A percentile compares a stretch with the other conserved stretches of the same genome.
phyloP scores from a whole-genome alignment of 179 eudicot species.

The Patellifolia procumbens region DNA sequence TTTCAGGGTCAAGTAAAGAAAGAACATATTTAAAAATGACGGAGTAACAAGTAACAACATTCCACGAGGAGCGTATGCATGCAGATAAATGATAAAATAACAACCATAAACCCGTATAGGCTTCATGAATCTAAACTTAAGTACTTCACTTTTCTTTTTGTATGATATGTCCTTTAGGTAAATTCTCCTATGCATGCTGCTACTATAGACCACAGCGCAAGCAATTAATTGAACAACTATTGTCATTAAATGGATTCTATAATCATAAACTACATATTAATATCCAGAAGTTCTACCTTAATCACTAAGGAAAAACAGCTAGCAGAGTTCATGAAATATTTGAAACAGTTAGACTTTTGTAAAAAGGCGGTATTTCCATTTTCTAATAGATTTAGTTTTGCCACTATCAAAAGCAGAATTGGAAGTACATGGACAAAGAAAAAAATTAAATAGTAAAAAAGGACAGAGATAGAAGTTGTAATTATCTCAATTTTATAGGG shows the following conservation, averaged over 20 bases:
- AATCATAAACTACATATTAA: not conserved
- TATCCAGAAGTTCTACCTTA: not conserved
- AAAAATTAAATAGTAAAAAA: not conserved
- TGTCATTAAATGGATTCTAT: not conserved
- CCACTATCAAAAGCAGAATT: not conserved
- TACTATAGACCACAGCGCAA: not conserved
- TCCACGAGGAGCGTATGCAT: not conserved
- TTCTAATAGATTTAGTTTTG: not conserved
- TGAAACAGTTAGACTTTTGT: not conserved
- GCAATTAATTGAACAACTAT: not conserved
- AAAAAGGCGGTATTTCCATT: not conserved
- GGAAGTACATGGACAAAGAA: not conserved
- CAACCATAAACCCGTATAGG: not conserved
- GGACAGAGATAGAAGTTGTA: not conserved
- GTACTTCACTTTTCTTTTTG: not conserved
- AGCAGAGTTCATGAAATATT: not conserved
- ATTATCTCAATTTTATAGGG: not conserved
- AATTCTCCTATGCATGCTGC: not conserved
- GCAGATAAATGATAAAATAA: not conserved
- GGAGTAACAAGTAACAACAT: not conserved
- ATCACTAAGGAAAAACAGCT: too few species aligned
- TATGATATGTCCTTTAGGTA: not conserved
- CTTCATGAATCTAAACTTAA: not conserved
- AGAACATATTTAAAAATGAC: not conserved
- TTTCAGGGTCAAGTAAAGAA: not conserved